Evolutionary conservation across 176 grass and related monocot species (phyloP).

Genomic region (Zoysia japonica): DNA sequence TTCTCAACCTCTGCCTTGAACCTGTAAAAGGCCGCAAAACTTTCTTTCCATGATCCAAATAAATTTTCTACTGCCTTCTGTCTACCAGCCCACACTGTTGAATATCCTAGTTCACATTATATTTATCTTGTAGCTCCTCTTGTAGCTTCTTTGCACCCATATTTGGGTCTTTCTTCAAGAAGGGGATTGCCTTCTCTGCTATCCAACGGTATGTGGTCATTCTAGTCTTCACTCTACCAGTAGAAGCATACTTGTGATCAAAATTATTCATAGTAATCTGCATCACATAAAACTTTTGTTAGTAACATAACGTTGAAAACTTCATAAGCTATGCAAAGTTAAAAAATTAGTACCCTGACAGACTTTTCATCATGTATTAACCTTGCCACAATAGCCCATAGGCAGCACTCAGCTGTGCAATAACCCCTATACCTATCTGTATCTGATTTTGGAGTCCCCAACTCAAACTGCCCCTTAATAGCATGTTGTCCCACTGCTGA

Average conservation of each 20-base stretch:
- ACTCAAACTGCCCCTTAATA: too few species aligned
- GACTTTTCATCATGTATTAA: too few species aligned
- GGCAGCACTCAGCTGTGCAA: too few species aligned
- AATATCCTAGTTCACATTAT: not conserved
- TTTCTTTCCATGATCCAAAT: not conserved
- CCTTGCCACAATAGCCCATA: too few species aligned
- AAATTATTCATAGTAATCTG: too few species aligned
- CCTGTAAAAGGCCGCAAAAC: not conserved
- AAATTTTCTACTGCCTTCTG: not conserved
- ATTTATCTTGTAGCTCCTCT: not conserved
- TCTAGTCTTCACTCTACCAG: not conserved
- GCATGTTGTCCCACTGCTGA: too few species aligned
- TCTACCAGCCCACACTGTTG: not conserved
- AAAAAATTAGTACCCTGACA: too few species aligned
- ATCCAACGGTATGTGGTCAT: not conserved
- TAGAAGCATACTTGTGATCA: not conserved
- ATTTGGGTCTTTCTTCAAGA: not conserved
- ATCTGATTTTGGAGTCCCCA: too few species aligned
- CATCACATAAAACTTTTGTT: too few species aligned
- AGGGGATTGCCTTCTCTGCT: not conserved
- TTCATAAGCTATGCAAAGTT: too few species aligned
- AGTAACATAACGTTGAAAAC: too few species aligned
- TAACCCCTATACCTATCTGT: too few species aligned
- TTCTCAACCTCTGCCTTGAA: constrained; percentile 17
- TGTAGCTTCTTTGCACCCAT: not conserved